Evolutionary conservation across 2,329 filamentous ascomycete genomes (phyloP).

Genomic region (Bretziella fagacearum): DNA sequence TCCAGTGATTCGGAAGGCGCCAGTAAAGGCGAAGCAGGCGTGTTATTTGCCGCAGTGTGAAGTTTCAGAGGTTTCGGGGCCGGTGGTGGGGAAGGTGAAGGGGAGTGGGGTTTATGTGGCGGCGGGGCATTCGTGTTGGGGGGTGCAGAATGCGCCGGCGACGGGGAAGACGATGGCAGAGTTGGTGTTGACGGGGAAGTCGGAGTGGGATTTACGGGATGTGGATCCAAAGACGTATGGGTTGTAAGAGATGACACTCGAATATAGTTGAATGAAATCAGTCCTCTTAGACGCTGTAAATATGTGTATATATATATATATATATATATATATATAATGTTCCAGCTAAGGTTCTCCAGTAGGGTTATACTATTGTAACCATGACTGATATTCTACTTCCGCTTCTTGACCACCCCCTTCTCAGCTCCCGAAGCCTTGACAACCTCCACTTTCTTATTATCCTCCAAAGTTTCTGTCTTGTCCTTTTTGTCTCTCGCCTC

Average conservation of each 20-base stretch:
- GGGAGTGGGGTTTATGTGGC: conserved; percentile 64
- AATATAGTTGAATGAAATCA: too few species aligned
- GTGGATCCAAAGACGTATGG: conserved; percentile 38
- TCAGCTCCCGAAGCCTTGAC: conserved; percentile 33
- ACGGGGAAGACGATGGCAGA: conserved; percentile 72
- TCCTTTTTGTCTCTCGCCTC: conserved; percentile 3
- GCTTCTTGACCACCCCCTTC: conserved; percentile 29
- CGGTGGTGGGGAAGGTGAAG: conserved; percentile 60
- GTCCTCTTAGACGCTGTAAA: too few species aligned
- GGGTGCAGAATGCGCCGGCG: conserved; percentile 85
- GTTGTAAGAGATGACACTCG: too few species aligned
- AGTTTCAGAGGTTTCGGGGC: conserved; percentile 46
- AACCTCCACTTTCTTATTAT: conserved; percentile 24
- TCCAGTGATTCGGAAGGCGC: conserved; percentile 47
- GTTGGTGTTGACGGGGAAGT: conserved; percentile 55
- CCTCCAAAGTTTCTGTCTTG: conserved; percentile 20
- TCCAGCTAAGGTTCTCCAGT: too few species aligned
- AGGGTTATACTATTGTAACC: too few species aligned
- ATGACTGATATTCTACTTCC: conserved; percentile 20
- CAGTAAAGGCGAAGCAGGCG: conserved; percentile 63
- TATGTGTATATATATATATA: neutral
- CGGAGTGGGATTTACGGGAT: conserved; percentile 44
- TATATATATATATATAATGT: neutral
- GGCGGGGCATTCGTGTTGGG: conserved; percentile 92
- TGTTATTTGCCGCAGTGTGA: conserved; percentile 66